phyloP scores from a whole-genome alignment of 306 rosid species.

The Canavalia ensiformis region DNA sequence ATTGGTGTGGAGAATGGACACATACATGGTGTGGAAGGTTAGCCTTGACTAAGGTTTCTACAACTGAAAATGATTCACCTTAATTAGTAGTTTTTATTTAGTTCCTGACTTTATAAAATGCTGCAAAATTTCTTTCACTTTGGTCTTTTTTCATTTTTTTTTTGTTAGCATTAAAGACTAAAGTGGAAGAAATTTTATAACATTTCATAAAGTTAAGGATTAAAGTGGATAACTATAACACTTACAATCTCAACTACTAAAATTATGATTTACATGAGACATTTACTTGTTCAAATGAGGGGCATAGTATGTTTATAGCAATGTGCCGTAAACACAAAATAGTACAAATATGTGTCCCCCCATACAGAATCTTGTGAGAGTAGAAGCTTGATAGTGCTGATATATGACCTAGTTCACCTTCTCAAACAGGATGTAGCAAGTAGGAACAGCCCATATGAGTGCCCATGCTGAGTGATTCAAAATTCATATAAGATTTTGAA shows the following conservation, averaged over 20 bases:
- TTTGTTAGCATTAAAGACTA: too few species aligned
- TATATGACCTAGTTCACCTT: slow-evolving; percentile 46
- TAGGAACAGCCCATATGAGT: slow-evolving; percentile 66
- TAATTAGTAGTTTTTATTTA: too few species aligned
- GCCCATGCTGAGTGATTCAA: slow-evolving; percentile 43
- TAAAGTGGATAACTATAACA: too few species aligned
- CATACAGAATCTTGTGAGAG: slow-evolving; percentile 16
- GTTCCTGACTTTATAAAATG: too few species aligned
- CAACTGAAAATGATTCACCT: too few species aligned
- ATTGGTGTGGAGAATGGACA: neutral
- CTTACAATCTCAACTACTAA: too few species aligned
- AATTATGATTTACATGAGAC: slow-evolving; percentile 12
- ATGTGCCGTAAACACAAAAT: slow-evolving; percentile 14
- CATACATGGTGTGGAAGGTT: slow-evolving; percentile 1
- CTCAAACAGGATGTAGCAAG: slow-evolving; percentile 25
- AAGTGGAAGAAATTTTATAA: too few species aligned
- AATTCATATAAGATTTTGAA: slow-evolving; percentile 18
- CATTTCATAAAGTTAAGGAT: too few species aligned
- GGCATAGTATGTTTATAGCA: neutral
- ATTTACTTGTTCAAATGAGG: slow-evolving; percentile 16
- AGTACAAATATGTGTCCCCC: slow-evolving; percentile 10
- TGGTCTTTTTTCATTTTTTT: too few species aligned
- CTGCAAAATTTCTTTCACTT: too few species aligned
- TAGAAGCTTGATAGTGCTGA: slow-evolving; percentile 12
- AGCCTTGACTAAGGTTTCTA: neutral